phyloP scores from a whole-genome alignment of 1,139 yeast species.

The Yamadazyma oceani region DNA sequence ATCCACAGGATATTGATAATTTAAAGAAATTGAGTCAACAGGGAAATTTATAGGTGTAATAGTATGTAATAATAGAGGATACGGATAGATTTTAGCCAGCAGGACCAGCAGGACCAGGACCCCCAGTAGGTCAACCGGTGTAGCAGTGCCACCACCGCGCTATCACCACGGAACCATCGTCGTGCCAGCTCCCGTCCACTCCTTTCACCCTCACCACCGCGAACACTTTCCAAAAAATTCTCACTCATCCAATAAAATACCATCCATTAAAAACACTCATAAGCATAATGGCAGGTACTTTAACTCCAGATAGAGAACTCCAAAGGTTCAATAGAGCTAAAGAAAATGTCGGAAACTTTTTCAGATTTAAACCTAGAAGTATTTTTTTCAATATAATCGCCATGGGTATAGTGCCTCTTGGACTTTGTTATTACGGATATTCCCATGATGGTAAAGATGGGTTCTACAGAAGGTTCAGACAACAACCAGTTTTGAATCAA shows the following conservation, averaged over 20 bases:
- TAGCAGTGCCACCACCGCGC: no score
- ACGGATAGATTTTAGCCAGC: no score
- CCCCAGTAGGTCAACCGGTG: no score
- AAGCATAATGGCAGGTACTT: conserved; percentile 43
- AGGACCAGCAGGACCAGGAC: background rate
- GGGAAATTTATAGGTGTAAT: conserved; percentile 2
- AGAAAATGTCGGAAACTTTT: conserved; percentile 43
- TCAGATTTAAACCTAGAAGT: conserved; percentile 45
- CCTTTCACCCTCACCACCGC: background rate
- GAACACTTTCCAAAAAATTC: conserved; percentile 1
- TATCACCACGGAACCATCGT: background rate
- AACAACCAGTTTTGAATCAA: conserved; percentile 33
- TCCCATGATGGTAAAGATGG: conserved; percentile 36
- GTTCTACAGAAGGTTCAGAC: conserved; percentile 39
- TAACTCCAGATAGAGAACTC: conserved; percentile 45
- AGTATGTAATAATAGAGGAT: background rate
- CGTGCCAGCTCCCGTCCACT: no score
- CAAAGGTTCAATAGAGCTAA: conserved; percentile 46
- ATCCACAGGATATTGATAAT: conserved; percentile 8
- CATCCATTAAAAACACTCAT: conserved; percentile 3
- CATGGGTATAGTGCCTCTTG: conserved; percentile 44
- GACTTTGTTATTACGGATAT: conserved; percentile 38
- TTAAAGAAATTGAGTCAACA: conserved; percentile 4
- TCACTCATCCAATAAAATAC: conserved; percentile 11
- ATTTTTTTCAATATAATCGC: conserved; percentile 34